Percentiles rank a stretch among this genome's conserved stretches.
Evolutionary conservation across 768 basidiomycete species (phyloP).

Genomic region (Hygrophoropsis aurantiaca): DNA sequence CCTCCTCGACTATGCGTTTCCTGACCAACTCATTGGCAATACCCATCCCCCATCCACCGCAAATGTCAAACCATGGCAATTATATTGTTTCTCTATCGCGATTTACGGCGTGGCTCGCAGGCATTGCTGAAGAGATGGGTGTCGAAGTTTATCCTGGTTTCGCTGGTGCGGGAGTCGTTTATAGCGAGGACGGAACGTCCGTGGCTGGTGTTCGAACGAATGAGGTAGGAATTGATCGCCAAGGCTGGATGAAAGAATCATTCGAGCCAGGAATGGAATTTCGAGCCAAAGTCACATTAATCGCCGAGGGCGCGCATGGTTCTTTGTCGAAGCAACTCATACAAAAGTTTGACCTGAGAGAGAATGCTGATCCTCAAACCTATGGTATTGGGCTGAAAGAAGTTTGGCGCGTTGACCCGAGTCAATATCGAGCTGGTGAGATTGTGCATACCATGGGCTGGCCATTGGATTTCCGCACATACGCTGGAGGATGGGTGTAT

Average conservation of each 20-base stretch:
- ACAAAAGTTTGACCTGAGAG: constrained; percentile 71
- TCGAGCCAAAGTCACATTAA: constrained; percentile 84
- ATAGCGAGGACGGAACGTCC: constrained; percentile 47
- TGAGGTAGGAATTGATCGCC: constrained; percentile 87
- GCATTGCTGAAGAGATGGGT: constrained; percentile 81
- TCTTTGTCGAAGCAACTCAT: constrained; percentile 81
- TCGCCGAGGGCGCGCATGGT: constrained; percentile 96
- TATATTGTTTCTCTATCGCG: constrained; percentile 89
- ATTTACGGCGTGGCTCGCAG: constrained; percentile 86
- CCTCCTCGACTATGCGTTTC: constrained; percentile 80
- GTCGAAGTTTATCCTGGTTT: constrained; percentile 98
- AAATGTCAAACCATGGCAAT: constrained; percentile 95
- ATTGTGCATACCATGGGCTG: constrained; percentile 95
- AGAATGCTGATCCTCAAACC: constrained; percentile 76
- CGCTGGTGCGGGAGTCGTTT: constrained; percentile 83
- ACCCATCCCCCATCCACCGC: constrained; percentile 93
- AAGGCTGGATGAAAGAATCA: constrained; percentile 72
- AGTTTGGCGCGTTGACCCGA: constrained; percentile 85
- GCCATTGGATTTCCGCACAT: constrained; percentile 79
- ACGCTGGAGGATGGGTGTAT: constrained; percentile 91
- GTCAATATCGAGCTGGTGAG: constrained; percentile 60
- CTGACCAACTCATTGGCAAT: constrained; percentile 68
- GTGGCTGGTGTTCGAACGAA: constrained; percentile 82
- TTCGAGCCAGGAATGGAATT: constrained; percentile 99
- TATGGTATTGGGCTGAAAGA: constrained; percentile 97